Base-by-base conservation (phyloP, 768 basidiomycete species). In the Austroboletus eburneus region DNA sequence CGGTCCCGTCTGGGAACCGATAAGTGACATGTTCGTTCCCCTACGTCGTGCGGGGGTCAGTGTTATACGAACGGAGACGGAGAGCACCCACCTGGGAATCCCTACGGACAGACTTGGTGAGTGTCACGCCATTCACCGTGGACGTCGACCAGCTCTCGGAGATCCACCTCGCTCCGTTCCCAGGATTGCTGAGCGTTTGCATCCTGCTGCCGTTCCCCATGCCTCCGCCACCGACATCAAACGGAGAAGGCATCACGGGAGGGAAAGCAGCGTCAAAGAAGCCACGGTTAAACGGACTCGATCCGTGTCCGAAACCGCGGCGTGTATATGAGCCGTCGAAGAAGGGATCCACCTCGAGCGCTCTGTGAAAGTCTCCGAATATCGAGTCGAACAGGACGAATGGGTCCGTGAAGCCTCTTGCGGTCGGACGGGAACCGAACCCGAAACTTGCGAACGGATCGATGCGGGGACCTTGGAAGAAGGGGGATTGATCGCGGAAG, bases 11-110 rank as follows among this genome's bases (percentile, higher is more conserved):
- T 5, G 81, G 77, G 46, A 75, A 77, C 8, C 72, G 80, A 42
- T 80, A 78, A 12, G 76, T 81, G 39, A 85, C 69, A 61, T 88
- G 84, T 56, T 87, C 84, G 53, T 87, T 87, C 3, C 87, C 87
- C 87, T 90, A 50, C 3, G 37, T 39, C 41, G 40, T 55, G 10
- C 25, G 10, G 5, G 6, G 27, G 34, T 43, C 43, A 45, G 43
- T 27, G 27, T 35, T 44, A 41, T 12, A n/a, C 9, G 14, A 22
- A 30, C 7, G 33, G 25, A 43, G 40, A 16, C 5, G 43, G 13
- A 39, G 7, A 39, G 6, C 14, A 64, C 82, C 54, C 57, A 87
- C 87, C 30, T 80, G 62, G 33, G 69, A 72, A 56, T 90, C 85
- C 61, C 50, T 74, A 59, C 62, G 76, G 68, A 65, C 79, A 67